phyloP scores from a whole-genome alignment of 306 rosid genomes.

The Rosa lucieae region DNA sequence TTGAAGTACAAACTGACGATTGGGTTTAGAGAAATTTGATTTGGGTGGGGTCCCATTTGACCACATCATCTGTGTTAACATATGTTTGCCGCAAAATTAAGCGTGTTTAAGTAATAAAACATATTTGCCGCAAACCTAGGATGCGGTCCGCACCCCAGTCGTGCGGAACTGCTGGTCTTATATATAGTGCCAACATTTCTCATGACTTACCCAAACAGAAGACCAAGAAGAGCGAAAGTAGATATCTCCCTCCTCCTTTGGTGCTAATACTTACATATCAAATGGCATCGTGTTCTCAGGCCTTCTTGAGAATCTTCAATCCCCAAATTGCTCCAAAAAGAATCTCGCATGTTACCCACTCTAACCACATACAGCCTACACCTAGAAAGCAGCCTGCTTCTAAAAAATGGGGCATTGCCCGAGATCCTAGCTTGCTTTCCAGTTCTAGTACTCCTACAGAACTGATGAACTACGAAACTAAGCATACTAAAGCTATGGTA shows the following conservation, averaged over 20 bases:
- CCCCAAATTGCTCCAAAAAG: background rate
- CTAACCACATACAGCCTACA: background rate
- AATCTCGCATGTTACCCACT: background rate
- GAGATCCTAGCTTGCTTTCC: background rate
- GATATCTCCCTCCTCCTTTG: background rate
- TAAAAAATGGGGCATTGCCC: slow-evolving; percentile 6
- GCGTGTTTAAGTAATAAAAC: too few species aligned
- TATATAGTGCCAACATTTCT: too few species aligned
- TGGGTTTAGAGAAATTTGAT: too few species aligned
- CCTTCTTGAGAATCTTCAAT: background rate
- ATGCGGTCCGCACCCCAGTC: too few species aligned
- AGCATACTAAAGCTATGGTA: background rate
- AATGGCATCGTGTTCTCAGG: slow-evolving; percentile 2
- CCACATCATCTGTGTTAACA: too few species aligned
- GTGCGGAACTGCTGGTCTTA: too few species aligned
- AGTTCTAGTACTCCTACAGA: background rate
- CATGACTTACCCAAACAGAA: background rate
- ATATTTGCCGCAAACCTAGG: too few species aligned
- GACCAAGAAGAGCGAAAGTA: background rate
- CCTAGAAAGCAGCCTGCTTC: background rate
- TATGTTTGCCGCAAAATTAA: too few species aligned
- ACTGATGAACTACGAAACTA: background rate
- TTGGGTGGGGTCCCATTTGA: too few species aligned
- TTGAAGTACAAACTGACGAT: too few species aligned
- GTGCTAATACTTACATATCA: background rate